Percentiles rank a stretch among this genome's conserved stretches.
These are phyloP conservation scores for Allium cepa DNA, from an alignment of 106 monocot genomes.

Conservation along the genomic window DNA sequence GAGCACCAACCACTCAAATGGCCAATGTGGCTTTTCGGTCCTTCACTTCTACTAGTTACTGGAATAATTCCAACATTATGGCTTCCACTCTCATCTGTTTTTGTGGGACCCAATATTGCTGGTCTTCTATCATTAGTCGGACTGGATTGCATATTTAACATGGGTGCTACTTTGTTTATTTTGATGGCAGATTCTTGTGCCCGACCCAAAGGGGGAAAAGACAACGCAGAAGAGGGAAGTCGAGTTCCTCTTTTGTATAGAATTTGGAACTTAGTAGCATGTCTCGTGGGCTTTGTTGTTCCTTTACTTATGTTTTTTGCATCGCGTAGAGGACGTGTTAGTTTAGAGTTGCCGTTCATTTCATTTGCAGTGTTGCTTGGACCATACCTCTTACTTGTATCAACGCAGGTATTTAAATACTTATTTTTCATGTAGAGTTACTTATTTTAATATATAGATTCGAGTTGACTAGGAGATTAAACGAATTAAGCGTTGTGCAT, in stretches of 20 bases:
- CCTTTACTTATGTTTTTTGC: conserved; percentile 43
- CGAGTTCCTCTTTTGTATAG: conserved; percentile 48
- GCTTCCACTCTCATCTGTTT: conserved; percentile 77
- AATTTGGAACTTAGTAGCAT: conserved; percentile 73
- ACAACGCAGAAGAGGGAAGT: conserved; percentile 1
- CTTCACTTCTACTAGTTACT: conserved; percentile 61
- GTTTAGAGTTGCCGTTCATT: conserved; percentile 45
- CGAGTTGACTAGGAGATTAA: too few relatives aligned
- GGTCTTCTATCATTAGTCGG: conserved; percentile 84
- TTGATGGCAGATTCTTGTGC: conserved; percentile 93
- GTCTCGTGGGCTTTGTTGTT: conserved; percentile 48
- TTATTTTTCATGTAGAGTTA: too few relatives aligned
- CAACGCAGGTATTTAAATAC: too few relatives aligned
- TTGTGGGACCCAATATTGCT: conserved; percentile 62
- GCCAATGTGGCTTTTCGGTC: conserved; percentile 86
- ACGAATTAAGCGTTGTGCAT: too few relatives aligned
- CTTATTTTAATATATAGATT: too few relatives aligned
- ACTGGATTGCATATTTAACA: conserved; percentile 89
- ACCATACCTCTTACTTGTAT: conserved; percentile 64
- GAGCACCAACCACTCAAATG: conserved; percentile 46
- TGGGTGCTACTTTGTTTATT: conserved; percentile 85
- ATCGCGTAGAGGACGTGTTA: conserved; percentile 38
- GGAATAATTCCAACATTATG: conserved; percentile 84
- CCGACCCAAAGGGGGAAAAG: conserved; percentile 15
- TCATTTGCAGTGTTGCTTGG: conserved; percentile 65